Conservation (phyloP, 2,329 filamentous ascomycete species). For the Chlorencoelia australis region DNA sequence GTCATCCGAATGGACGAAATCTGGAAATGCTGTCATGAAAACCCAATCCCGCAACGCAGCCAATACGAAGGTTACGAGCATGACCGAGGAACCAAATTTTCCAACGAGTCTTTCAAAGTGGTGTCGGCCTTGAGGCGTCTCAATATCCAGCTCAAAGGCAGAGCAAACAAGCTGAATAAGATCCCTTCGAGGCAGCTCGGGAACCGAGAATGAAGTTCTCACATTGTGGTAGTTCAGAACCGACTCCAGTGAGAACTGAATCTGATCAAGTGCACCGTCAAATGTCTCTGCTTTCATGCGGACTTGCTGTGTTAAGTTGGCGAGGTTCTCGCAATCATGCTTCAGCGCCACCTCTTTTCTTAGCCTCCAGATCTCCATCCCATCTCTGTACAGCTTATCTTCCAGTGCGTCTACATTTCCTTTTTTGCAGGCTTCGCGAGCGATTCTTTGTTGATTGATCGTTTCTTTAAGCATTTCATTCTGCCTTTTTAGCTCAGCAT, state of each 20-base stretch:
- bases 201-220: not conserved
- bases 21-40: constrained; percentile 9
- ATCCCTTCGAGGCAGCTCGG: not conserved
- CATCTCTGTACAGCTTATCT: not conserved
- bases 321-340: not conserved
- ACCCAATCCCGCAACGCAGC: constrained; percentile 11
- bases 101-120: not conserved
- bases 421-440: not conserved
- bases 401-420: not conserved
- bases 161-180: constrained; percentile 1
- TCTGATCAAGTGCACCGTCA: constrained; percentile 4
- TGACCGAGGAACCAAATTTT: not conserved
- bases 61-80: constrained; percentile 3
- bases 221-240: constrained; percentile 2
- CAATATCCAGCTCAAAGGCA: not conserved
- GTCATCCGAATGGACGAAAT: not conserved
- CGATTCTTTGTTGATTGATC: constrained; percentile 1
- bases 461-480: not conserved
- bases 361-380: not conserved
- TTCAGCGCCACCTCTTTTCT: not conserved
- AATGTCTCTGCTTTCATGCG: not conserved
- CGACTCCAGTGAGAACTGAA: constrained; percentile 7
- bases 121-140: not conserved
- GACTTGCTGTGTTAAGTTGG: not conserved
- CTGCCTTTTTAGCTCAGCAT: not conserved